A percentile compares a stretch with the other conserved stretches of the same genome.
phyloP scores from a whole-genome alignment of 306 rosid species.

The Alnus glutinosa region DNA sequence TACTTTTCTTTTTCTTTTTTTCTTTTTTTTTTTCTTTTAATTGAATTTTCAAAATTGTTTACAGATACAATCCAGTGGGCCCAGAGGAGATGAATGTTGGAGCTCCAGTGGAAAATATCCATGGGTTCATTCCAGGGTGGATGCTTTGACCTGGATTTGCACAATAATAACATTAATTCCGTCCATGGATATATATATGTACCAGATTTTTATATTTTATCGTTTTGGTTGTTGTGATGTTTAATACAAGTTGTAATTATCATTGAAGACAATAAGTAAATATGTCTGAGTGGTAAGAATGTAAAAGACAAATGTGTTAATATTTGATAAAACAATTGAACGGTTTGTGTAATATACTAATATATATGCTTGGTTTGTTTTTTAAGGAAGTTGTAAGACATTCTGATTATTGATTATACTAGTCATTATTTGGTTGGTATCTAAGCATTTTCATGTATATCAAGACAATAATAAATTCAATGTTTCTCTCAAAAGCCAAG shows the following conservation, averaged over 20 bases:
- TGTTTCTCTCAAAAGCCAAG: too few species aligned
- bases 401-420: not conserved
- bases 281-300: too few species aligned
- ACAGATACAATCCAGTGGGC: conserved; percentile 51
- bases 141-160: conserved; percentile 44
- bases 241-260: not conserved
- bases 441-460: not conserved
- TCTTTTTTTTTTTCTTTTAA: not conserved
- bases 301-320: not conserved
- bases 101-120: conserved; percentile 40
- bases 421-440: not conserved
- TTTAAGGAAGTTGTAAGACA: not conserved
- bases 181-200: not conserved
- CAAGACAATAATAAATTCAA: not conserved
- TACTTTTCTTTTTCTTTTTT: not conserved
- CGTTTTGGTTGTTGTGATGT: not conserved
- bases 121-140: conserved; percentile 66
- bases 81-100: conserved; percentile 44
- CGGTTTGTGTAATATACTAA: not conserved
- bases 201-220: not conserved
- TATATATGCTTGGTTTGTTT: too few species aligned
- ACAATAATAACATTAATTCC: not conserved
- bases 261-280: not conserved
- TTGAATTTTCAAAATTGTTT: conserved; percentile 6
- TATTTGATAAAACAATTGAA: not conserved